Percentiles rank a stretch among this genome's conserved stretches.
Conservation (phyloP, 2,329 filamentous ascomycete species). For the Phoma sp. region DNA sequence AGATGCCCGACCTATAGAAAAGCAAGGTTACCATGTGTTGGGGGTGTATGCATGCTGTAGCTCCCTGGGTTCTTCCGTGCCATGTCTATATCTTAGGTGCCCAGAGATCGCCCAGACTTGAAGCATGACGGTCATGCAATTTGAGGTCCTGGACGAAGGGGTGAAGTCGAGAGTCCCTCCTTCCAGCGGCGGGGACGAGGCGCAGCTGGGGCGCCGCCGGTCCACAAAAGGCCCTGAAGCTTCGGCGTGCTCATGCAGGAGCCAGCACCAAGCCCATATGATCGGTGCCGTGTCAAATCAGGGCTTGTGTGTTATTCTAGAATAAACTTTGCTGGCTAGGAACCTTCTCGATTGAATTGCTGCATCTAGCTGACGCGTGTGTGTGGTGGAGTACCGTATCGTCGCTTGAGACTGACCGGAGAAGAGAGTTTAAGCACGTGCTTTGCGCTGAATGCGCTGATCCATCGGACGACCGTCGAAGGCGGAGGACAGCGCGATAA, state of each 20-base stretch:
- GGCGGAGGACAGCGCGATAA: constrained; percentile 1
- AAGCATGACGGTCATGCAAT: background rate
- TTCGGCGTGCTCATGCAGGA: constrained; percentile 1
- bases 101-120: background rate
- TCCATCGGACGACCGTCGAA: background rate
- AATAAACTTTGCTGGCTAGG: background rate
- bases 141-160: background rate
- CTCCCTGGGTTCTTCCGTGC: background rate
- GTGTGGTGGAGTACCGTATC: background rate
- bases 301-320: background rate
- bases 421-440: background rate
- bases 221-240: background rate
- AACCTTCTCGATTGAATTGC: background rate
- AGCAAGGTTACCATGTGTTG: background rate
- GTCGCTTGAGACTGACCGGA: constrained; percentile 3
- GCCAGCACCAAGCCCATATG: constrained; percentile 1
- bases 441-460: background rate
- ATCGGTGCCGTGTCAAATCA: constrained; percentile 2
- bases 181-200: background rate
- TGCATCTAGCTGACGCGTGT: constrained; percentile 2
- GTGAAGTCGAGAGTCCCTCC: background rate
- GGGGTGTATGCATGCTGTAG: background rate
- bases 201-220: constrained; percentile 3
- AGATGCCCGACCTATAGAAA: background rate
- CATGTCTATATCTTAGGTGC: background rate